A percentile compares a stretch with the other conserved stretches of the same genome.
These are phyloP conservation scores for Isoetes taiwanensis DNA, from an alignment of 75 land plant genomes.

Conservation along the genomic window DNA sequence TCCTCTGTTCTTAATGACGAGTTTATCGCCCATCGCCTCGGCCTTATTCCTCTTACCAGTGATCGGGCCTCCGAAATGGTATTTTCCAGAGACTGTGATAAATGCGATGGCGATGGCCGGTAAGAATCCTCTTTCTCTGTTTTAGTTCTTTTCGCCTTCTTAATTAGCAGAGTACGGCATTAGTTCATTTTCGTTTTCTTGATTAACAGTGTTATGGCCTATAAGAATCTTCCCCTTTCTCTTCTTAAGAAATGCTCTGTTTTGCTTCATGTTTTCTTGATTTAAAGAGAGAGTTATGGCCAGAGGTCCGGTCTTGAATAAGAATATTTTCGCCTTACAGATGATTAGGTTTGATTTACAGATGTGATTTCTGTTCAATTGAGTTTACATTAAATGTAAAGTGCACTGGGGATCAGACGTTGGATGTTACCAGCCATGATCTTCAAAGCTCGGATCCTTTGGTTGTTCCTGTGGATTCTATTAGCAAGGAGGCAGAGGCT, in stretches of 20 bases:
- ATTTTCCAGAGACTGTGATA: constrained; percentile 9
- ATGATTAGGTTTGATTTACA: not conserved
- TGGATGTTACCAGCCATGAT: constrained; percentile 78
- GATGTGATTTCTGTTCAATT: constrained; percentile 80
- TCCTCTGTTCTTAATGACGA: constrained; percentile 2
- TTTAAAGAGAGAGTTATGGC: too few relatives aligned
- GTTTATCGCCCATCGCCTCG: constrained; percentile 6
- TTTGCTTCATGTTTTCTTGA: too few relatives aligned
- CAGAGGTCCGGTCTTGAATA: too few relatives aligned
- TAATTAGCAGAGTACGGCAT: too few relatives aligned
- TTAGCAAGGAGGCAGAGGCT: constrained; percentile 20
- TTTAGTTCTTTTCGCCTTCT: too few relatives aligned
- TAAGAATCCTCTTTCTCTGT: too few relatives aligned
- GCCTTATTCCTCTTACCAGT: constrained; percentile 8
- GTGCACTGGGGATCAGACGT: constrained; percentile 49
- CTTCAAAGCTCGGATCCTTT: constrained; percentile 36
- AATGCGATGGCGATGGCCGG: constrained; percentile 5
- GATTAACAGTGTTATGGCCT: not conserved
- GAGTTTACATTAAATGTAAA: constrained; percentile 73
- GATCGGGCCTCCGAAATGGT: not conserved
- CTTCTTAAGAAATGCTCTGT: too few relatives aligned
- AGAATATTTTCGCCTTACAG: too few relatives aligned
- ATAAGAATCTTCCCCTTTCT: not conserved
- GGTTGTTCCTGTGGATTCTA: constrained; percentile 53
- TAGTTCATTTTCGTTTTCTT: not conserved